Base-by-base conservation (phyloP, 495 filamentous ascomycete species). In the Neurospora tetraspora region DNA sequence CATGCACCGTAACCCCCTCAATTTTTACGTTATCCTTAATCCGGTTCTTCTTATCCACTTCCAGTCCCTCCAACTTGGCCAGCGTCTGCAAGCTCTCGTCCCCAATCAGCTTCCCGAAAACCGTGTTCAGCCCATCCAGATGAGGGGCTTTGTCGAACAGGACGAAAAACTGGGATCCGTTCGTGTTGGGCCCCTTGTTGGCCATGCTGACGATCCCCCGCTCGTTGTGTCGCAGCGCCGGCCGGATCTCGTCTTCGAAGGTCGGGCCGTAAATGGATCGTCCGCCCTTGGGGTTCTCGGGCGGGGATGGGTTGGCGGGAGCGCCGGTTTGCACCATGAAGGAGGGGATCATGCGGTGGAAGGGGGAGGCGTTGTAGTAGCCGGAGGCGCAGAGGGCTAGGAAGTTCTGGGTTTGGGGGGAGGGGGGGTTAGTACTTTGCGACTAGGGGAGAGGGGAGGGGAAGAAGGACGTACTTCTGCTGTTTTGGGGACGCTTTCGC, bases 91-190 rank as follows among this genome's bases (percentile, higher is more conserved):
- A 74, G 42, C 90, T 89, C 68, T 91, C 91, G 72, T 90, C 76
- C 71, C 86, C 82, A 82, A 86, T 71, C 68, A 98, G 88, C 81
- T 92, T 91, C 36, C 96, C 96, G 83, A 99, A 98, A 4, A 96
- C 92, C 1, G 93, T 97, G 79, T 95, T 99, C 73, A 93, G 88
- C 6, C 96, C 96, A 82, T 98, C 96, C 39, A 99, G 83, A 88
- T 99, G 96, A 71, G 93, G 90, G 59, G 94, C 93, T 36, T 91
- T 87, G 68, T 91, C 93, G 80, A 95, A 94, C 8, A 90, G 87
- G 69, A 99, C 87, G 80, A 97, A 99, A 80, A 98, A 99, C 83
- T 99, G 96, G 74, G 91, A 94, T 18, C 93, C 95, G 81, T 99
- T 99, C 61, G 94, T 94, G 10, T 87, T 87, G 3, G 92, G 85